Evolutionary conservation across 139 green algal species (phyloP), one percentile per base, ranked within the genome.

Genomic region (Marvania coccoides): DNA sequence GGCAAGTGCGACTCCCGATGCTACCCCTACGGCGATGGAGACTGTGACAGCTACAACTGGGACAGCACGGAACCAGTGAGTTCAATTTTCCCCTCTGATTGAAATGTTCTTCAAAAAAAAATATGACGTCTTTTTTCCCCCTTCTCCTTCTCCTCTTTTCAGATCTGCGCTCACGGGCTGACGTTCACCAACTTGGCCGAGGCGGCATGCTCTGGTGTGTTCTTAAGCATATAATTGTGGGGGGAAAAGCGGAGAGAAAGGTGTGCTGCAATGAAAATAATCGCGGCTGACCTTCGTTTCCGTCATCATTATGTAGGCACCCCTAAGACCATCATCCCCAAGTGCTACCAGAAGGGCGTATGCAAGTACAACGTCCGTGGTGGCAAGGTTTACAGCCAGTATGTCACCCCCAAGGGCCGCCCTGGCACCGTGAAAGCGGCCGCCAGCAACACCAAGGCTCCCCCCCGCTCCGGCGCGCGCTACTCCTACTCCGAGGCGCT

Each of bases 401-500:
- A 51, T 33, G 40, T 45, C 9, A 71, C 64, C 64, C 59, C 64
- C 51, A 53, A 53, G 47, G 64, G 64, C 19, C 19, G 19, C 19
- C 19, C 19, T 51, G 42, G 42, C 42, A 51, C 19, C 19, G 33
- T n/a, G 33, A 42, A 38, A 12, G 57, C 56, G 9, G 64, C 64
- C 9, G 64, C 57, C 57, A 71, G 61, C 56, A 58, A 35, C 19
- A 3, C n/a, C n/a, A 53, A 63, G 38, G 47, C 64, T 0, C 24
- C 47, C 31, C 19, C n/a, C 6, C 3, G 15, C 31, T 40, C 34
- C 36, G 45, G 19, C 19, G 42, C 58, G 29, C 64, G 2, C 13
- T 71, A 71, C 51, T 35, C 39, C 12, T 71, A 71, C 14, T 13
- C 5, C 51, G 64, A 71, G 64, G 64, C 64, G 5, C 57, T 71